Conservation (phyloP, 805 yeast genomes). For the Candida qinlingensis region DNA sequence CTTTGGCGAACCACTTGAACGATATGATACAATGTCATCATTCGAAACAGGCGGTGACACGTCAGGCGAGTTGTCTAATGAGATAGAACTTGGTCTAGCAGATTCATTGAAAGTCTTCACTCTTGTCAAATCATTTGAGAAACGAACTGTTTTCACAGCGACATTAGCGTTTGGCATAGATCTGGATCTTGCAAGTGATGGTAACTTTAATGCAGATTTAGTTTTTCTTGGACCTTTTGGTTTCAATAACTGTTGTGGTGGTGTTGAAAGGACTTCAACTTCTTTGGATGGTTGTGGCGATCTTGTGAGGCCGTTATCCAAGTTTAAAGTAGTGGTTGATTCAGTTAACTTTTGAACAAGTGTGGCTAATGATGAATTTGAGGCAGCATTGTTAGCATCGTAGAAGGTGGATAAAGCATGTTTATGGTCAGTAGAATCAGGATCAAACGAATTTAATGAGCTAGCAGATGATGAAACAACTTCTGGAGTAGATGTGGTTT, state of each 20-base stretch:
- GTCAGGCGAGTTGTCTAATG: constrained; percentile 48
- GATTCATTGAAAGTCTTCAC: constrained; percentile 59
- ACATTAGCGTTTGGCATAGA: constrained; percentile 40
- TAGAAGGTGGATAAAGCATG: constrained; percentile 9
- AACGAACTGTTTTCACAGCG: constrained; percentile 50
- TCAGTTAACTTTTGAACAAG: constrained; percentile 21
- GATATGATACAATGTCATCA: background rate
- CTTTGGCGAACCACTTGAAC: constrained; percentile 11
- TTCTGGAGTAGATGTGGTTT: constrained; percentile 4
- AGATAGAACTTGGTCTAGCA: constrained; percentile 60
- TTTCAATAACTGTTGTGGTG: background rate
- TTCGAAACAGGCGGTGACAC: constrained; percentile 14
- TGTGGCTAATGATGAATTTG: constrained; percentile 23
- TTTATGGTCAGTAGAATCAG: constrained; percentile 16
- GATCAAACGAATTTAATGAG: constrained; percentile 21
- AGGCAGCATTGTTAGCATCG: constrained; percentile 6
- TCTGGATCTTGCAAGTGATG: constrained; percentile 33
- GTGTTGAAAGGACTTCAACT: constrained; percentile 8
- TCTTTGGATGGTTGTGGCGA: too few species aligned
- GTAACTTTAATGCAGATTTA: constrained; percentile 43
- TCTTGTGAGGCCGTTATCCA: constrained; percentile 2
- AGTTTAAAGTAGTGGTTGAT: constrained; percentile 20
- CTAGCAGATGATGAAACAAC: constrained; percentile 8
- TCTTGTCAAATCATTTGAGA: constrained; percentile 55
- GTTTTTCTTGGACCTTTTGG: constrained; percentile 14